These are phyloP conservation scores for Lasiosphaeris hirsuta DNA, from an alignment of 495 filamentous ascomycete species.

Conservation along the genomic window DNA sequence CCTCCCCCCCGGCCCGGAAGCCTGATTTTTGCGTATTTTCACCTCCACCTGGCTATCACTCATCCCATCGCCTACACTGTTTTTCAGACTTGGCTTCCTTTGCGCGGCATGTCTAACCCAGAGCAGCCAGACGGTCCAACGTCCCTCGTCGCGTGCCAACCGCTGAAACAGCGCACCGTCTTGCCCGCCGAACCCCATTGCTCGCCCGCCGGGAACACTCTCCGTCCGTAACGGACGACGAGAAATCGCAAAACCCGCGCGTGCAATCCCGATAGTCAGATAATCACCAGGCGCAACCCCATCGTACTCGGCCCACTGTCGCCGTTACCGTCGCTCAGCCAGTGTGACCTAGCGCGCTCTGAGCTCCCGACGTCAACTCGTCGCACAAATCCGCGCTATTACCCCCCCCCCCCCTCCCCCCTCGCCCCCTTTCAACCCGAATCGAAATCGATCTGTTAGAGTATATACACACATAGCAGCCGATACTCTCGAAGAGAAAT, in stretches of 20 bases:
- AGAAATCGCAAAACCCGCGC: neutral
- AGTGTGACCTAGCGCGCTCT: neutral
- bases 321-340: neutral
- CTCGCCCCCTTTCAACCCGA: neutral
- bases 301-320: neutral
- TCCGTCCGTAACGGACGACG: neutral
- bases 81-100: neutral
- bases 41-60: conserved; percentile 3
- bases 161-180: conserved; percentile 8
- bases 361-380: neutral
- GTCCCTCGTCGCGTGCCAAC: conserved; percentile 9
- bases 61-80: conserved; percentile 3
- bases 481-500: neutral
- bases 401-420: neutral
- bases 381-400: neutral
- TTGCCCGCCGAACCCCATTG: conserved; percentile 8
- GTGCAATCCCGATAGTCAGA: neutral
- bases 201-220: neutral
- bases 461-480: neutral
- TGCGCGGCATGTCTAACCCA: conserved; percentile 25
- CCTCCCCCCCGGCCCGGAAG: conserved; percentile 6
- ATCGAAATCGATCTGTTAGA: neutral
- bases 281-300: neutral
- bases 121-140: conserved; percentile 13
- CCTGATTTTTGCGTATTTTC: conserved; percentile 17